phyloP scores from a whole-genome alignment of 2,329 filamentous ascomycete genomes.

The Lachnellula subtilissima region DNA sequence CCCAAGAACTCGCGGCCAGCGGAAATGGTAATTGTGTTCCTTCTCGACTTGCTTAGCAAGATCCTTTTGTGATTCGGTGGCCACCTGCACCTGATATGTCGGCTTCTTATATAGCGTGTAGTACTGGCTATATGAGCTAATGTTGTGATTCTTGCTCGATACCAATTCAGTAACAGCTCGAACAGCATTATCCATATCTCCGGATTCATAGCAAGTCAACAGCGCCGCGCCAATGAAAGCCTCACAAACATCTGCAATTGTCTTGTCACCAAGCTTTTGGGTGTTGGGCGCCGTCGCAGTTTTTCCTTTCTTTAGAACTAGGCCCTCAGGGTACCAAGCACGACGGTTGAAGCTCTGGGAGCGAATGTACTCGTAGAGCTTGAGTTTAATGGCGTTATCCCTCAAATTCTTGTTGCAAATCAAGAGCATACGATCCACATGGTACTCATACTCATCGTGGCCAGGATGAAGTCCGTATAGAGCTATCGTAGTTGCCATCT shows the following conservation, averaged over 20 bases:
- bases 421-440: conserved; percentile 85
- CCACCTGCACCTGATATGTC: conserved; percentile 58
- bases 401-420: conserved; percentile 90
- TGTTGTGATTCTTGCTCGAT: conserved; percentile 61
- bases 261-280: conserved; percentile 79
- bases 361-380: conserved; percentile 71
- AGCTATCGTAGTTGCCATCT: conserved; percentile 90
- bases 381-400: conserved; percentile 64
- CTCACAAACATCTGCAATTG: conserved; percentile 90
- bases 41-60: conserved; percentile 60
- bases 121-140: conserved; percentile 70
- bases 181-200: conserved; percentile 53
- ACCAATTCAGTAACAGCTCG: conserved; percentile 66
- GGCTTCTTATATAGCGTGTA: conserved; percentile 63
- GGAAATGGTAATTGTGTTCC: conserved; percentile 60
- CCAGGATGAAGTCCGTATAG: conserved; percentile 73
- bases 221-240: conserved; percentile 86
- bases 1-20: conserved; percentile 67
- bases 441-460: conserved; percentile 78
- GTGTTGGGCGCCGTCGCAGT: conserved; percentile 46
- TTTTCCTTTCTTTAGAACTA: conserved; percentile 72
- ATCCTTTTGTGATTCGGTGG: conserved; percentile 64
- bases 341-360: conserved; percentile 74
- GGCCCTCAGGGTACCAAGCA: conserved; percentile 78
- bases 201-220: conserved; percentile 39